Percentiles rank a stretch among this genome's conserved stretches.
phyloP scores from a whole-genome alignment of 257 asterid species.

The Jacaranda mimosifolia region DNA sequence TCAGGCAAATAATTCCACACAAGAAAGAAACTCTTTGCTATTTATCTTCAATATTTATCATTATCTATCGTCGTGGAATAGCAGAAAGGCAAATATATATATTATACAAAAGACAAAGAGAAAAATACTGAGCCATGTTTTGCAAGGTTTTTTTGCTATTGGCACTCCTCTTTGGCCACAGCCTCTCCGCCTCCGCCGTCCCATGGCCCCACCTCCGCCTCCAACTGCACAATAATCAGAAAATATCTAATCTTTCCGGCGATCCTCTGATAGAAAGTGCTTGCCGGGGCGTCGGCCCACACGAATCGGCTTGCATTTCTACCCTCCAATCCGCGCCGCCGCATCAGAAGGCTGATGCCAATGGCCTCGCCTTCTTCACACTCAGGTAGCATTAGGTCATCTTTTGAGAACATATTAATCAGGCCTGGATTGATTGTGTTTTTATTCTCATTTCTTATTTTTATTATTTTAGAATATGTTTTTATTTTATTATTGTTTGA shows the following conservation, averaged over 20 bases:
- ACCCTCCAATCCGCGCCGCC: constrained; percentile 41
- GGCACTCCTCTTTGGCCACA: constrained; percentile 45
- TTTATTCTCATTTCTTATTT: too few relatives aligned
- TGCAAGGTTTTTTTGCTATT: constrained; percentile 38
- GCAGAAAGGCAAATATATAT: background rate
- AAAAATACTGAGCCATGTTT: constrained; percentile 27
- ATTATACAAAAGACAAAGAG: background rate
- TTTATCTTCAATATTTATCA: background rate
- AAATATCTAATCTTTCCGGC: constrained; percentile 33
- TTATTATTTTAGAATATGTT: too few relatives aligned
- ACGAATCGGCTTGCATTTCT: constrained; percentile 40
- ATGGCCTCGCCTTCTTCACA: constrained; percentile 48
- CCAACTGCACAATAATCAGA: constrained; percentile 17
- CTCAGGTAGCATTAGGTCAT: constrained; percentile 40
- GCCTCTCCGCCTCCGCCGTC: constrained; percentile 30
- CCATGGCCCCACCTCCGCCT: constrained; percentile 18
- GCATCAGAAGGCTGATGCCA: constrained; percentile 41
- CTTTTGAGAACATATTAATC: too few relatives aligned
- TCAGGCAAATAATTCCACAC: background rate
- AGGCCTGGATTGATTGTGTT: too few relatives aligned
- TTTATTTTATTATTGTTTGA: too few relatives aligned
- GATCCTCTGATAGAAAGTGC: constrained; percentile 49
- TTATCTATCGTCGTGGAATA: background rate
- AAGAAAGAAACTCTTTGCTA: background rate
- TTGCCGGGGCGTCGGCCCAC: constrained; percentile 44